Evolutionary conservation across 371 early-diverging fungal species (phyloP).

Genomic region (Catenaria anguillulae): DNA sequence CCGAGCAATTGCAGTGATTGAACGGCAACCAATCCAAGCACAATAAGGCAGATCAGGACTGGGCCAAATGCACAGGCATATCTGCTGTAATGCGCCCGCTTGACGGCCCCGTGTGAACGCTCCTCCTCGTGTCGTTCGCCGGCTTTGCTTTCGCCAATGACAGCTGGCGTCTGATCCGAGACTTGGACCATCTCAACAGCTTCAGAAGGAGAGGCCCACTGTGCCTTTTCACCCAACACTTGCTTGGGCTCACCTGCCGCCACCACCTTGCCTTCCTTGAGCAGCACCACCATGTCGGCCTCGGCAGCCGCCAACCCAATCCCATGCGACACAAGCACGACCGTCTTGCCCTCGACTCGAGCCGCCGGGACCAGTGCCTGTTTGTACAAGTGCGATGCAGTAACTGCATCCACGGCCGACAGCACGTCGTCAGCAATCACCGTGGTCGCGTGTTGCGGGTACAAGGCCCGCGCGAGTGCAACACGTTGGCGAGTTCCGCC

Average conservation of each 20-base stretch:
- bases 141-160: too few relatives aligned
- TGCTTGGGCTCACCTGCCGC: too few relatives aligned
- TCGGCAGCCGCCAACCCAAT: slow-evolving; percentile 46
- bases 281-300: slow-evolving; percentile 47
- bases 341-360: slow-evolving; percentile 36
- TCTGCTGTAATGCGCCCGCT: neutral
- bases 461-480: slow-evolving; percentile 59
- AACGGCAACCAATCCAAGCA: neutral
- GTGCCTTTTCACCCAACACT: too few relatives aligned
- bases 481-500: slow-evolving; percentile 67
- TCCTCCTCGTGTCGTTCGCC: neutral
- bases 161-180: too few relatives aligned
- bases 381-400: slow-evolving; percentile 56
- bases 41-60: too few relatives aligned
- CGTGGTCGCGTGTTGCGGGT: slow-evolving; percentile 23
- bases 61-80: neutral
- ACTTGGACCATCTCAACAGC: too few relatives aligned
- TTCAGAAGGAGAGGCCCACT: too few relatives aligned
- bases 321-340: slow-evolving; percentile 66
- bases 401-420: slow-evolving; percentile 71
- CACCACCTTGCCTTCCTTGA: slow-evolving; percentile 11
- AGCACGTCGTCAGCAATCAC: slow-evolving; percentile 52
- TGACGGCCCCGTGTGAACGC: neutral
- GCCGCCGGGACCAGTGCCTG: slow-evolving; percentile 32
- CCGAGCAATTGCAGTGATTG: neutral